phyloP scores from a whole-genome alignment of 148 eudicot genomes.

The Bassia scoparia region DNA sequence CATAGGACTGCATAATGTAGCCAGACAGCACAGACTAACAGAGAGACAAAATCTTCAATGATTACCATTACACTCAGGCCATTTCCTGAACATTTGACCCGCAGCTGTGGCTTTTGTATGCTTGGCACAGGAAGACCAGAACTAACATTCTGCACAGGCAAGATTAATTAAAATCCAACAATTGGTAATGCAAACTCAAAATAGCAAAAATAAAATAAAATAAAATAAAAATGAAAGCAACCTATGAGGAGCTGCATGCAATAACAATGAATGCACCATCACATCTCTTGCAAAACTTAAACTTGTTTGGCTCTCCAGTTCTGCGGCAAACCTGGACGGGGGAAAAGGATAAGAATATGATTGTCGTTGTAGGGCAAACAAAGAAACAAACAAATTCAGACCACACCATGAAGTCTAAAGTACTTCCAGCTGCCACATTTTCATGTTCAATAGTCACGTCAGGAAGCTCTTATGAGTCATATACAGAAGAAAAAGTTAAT shows the following conservation, averaged over 20 bases:
- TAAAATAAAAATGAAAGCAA: slow-evolving; percentile 17
- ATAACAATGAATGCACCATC: slow-evolving; percentile 96
- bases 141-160: slow-evolving; percentile 73
- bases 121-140: slow-evolving; percentile 83
- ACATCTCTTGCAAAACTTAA: slow-evolving; percentile 93
- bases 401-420: not conserved
- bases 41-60: not conserved
- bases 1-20: not conserved
- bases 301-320: slow-evolving; percentile 83
- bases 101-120: slow-evolving; percentile 96
- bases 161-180: not conserved
- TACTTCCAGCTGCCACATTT: not conserved
- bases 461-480: not conserved
- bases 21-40: not conserved
- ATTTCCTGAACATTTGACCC: slow-evolving; percentile 84
- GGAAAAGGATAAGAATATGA: not conserved
- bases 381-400: not conserved
- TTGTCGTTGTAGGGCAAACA: slow-evolving; percentile 2
- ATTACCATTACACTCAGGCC: slow-evolving; percentile 85
- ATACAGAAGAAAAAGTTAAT: not conserved
- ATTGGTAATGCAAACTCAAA: not conserved
- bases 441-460: not conserved
- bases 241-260: slow-evolving; percentile 99
- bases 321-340: slow-evolving; percentile 69
- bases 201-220: not conserved